These are phyloP conservation scores for Drosera capensis DNA, from an alignment of 148 eudicot species.

Conservation along the genomic window DNA sequence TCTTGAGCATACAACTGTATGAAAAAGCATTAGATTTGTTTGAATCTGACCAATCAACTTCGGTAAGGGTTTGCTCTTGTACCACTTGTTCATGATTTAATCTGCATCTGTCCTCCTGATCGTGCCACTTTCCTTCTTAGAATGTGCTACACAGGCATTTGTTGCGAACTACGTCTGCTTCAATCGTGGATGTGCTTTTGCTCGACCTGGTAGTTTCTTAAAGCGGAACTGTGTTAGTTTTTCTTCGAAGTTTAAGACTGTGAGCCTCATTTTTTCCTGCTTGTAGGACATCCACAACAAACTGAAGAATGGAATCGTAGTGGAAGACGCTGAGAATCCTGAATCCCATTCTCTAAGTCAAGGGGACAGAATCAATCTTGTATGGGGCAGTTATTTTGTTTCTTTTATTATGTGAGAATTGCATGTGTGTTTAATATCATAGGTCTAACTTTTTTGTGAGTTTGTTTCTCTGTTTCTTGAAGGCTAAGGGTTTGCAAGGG, in stretches of 20 bases:
- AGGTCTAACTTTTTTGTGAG: slow-evolving; percentile 2
- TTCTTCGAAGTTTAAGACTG: neutral
- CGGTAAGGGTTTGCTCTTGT: slow-evolving; percentile 29
- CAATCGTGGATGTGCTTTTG: slow-evolving; percentile 56
- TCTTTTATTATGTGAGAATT: too few species aligned
- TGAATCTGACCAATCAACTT: slow-evolving; percentile 78
- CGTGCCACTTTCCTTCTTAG: slow-evolving; percentile 32
- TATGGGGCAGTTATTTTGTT: slow-evolving; percentile 15
- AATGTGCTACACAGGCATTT: slow-evolving; percentile 77
- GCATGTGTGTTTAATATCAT: neutral
- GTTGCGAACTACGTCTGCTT: slow-evolving; percentile 59
- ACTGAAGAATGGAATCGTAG: slow-evolving; percentile 71
- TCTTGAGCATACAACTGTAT: slow-evolving; percentile 75
- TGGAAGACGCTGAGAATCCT: slow-evolving; percentile 50
- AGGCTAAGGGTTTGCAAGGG: slow-evolving; percentile 77
- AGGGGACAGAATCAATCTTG: slow-evolving; percentile 62
- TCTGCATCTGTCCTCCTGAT: too few species aligned
- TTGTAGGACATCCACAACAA: slow-evolving; percentile 68
- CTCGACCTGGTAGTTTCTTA: slow-evolving; percentile 39
- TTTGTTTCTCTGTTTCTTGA: slow-evolving; percentile 8
- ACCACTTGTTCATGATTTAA: neutral
- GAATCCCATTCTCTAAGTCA: slow-evolving; percentile 43
- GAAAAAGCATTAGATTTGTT: slow-evolving; percentile 84
- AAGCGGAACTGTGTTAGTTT: neutral
- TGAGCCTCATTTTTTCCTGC: slow-evolving; percentile 2